These are phyloP conservation scores for Candida nonsorbophila DNA, from an alignment of 805 yeast species.

Conservation along the genomic window DNA sequence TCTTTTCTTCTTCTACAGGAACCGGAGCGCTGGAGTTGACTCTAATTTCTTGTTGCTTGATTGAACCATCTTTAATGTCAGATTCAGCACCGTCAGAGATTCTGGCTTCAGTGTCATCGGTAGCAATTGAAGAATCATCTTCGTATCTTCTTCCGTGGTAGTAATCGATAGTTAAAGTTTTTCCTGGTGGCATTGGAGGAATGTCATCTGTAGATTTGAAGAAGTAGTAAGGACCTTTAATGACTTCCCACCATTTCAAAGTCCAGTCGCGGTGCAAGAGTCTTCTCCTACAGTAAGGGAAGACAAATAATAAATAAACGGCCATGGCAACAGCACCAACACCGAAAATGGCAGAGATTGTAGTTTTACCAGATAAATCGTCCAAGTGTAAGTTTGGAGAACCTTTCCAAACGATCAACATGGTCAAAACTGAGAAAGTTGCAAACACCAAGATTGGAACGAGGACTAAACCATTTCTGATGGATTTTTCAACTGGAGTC, in stretches of 20 bases:
- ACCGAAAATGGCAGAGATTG: slow-evolving; percentile 57
- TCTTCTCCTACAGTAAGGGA: slow-evolving; percentile 60
- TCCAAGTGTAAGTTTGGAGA: slow-evolving; percentile 62
- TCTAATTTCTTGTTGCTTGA: slow-evolving; percentile 4
- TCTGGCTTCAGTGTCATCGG: slow-evolving; percentile 7
- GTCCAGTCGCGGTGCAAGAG: slow-evolving; percentile 64
- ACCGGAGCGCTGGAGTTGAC: slow-evolving; percentile 4
- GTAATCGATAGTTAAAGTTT: slow-evolving; percentile 53
- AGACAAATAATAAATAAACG: slow-evolving; percentile 48
- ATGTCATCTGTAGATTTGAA: slow-evolving; percentile 52
- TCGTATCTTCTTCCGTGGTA: slow-evolving; percentile 53
- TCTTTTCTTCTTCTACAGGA: slow-evolving; percentile 9
- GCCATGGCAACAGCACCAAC: slow-evolving; percentile 54
- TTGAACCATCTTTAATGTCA: slow-evolving; percentile 4
- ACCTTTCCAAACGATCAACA: slow-evolving; percentile 79
- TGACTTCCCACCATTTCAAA: slow-evolving; percentile 49
- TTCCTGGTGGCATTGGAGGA: slow-evolving; percentile 64
- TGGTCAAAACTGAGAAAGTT: slow-evolving; percentile 59
- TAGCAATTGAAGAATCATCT: slow-evolving; percentile 11
- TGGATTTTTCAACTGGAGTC: slow-evolving; percentile 34
- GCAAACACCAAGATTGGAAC: slow-evolving; percentile 59
- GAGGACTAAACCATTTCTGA: slow-evolving; percentile 51
- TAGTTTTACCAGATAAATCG: slow-evolving; percentile 46
- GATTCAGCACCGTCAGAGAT: slow-evolving; percentile 6
- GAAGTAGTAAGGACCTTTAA: slow-evolving; percentile 52